These are phyloP conservation scores for Annulohypoxylon moriforme DNA, from an alignment of 495 filamentous ascomycete species.

Conservation along the genomic window DNA sequence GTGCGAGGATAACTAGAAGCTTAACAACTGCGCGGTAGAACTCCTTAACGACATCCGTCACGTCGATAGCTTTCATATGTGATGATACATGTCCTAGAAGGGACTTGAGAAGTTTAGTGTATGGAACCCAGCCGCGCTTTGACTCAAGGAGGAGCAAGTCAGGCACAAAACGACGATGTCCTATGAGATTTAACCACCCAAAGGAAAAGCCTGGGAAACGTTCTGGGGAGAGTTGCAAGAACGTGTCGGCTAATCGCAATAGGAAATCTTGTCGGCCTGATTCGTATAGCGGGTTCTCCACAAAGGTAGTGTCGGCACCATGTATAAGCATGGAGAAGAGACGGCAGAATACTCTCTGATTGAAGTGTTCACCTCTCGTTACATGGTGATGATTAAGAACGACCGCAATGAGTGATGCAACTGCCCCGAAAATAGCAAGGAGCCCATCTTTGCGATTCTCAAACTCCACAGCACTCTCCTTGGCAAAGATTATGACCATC, in stretches of 20 bases:
- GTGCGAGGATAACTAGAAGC: slow-evolving; percentile 84
- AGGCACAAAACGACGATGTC: slow-evolving; percentile 89
- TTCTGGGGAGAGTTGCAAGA: slow-evolving; percentile 78
- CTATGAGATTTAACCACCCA: slow-evolving; percentile 82
- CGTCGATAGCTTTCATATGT: slow-evolving; percentile 77
- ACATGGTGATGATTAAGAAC: slow-evolving; percentile 88
- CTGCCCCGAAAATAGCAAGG: slow-evolving; percentile 71
- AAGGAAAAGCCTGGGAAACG: slow-evolving; percentile 85
- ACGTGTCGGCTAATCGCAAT: slow-evolving; percentile 76
- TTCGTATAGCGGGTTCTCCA: slow-evolving; percentile 52
- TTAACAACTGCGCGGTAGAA: slow-evolving; percentile 87
- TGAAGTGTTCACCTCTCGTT: slow-evolving; percentile 83
- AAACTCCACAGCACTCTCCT: slow-evolving; percentile 53
- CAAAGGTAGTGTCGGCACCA: slow-evolving; percentile 59
- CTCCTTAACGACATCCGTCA: slow-evolving; percentile 78
- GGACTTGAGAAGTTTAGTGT: slow-evolving; percentile 78
- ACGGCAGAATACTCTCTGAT: slow-evolving; percentile 89
- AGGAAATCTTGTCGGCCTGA: slow-evolving; percentile 70
- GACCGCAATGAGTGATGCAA: slow-evolving; percentile 78
- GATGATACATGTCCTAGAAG: slow-evolving; percentile 81
- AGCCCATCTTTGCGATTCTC: slow-evolving; percentile 33
- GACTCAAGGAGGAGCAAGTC: slow-evolving; percentile 76
- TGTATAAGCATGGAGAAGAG: slow-evolving; percentile 87
- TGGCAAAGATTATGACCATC: slow-evolving; percentile 79
- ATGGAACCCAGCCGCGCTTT: slow-evolving; percentile 77